These are phyloP conservation scores for Lentinula sp. DNA, from an alignment of 768 basidiomycete genomes.

Conservation along the genomic window DNA sequence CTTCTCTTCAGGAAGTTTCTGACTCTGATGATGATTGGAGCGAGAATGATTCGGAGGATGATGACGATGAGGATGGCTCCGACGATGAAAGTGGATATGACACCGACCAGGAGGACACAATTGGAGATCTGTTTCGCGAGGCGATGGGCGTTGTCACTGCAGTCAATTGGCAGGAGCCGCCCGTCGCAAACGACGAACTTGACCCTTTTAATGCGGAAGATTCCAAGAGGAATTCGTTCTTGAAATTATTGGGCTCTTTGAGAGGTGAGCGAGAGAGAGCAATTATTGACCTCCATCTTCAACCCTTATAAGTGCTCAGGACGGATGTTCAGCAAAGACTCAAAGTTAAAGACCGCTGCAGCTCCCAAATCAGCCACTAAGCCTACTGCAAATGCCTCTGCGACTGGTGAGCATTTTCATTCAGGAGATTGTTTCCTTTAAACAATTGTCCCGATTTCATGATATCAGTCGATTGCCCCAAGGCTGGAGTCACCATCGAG, in stretches of 20 bases:
- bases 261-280: slow-evolving; percentile 42
- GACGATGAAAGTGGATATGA: slow-evolving; percentile 48
- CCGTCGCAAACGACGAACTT: slow-evolving; percentile 28
- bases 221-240: slow-evolving; percentile 68
- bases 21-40: slow-evolving; percentile 51
- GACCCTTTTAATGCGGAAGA: slow-evolving; percentile 44
- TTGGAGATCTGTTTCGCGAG: slow-evolving; percentile 55
- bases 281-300: slow-evolving; percentile 1
- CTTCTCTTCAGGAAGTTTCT: slow-evolving; percentile 59
- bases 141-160: slow-evolving; percentile 68
- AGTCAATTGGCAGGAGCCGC: slow-evolving; percentile 53
- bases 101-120: slow-evolving; percentile 62
- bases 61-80: slow-evolving; percentile 25
- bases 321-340: slow-evolving; percentile 51
- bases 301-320: slow-evolving; percentile 29
- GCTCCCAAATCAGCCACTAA: neutral
- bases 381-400: neutral
- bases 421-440: neutral
- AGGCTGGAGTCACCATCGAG: slow-evolving; percentile 49
- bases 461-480: slow-evolving; percentile 19
- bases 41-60: slow-evolving; percentile 29
- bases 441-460: slow-evolving; percentile 4
- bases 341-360: slow-evolving; percentile 33
- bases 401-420: neutral
- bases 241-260: slow-evolving; percentile 69